Evolutionary conservation across 805 yeast genomes (phyloP).

Genomic region (Kluyveromyces siamensis): DNA sequence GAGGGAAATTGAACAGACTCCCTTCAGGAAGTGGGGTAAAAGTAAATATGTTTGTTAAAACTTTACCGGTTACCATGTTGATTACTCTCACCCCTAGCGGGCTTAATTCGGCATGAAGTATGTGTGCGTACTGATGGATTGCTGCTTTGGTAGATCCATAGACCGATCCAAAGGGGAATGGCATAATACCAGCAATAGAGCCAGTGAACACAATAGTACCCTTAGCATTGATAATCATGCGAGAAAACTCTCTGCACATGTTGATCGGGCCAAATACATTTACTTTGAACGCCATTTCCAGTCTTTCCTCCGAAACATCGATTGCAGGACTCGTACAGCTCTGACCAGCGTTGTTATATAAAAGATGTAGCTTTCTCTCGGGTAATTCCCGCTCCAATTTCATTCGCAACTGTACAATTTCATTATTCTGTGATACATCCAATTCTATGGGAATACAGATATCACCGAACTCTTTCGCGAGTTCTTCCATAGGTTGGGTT

Average conservation of each 20-base stretch:
- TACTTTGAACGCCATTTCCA: constrained; percentile 47
- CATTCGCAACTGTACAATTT: constrained; percentile 37
- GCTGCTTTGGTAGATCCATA: constrained; percentile 71
- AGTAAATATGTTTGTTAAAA: constrained; percentile 61
- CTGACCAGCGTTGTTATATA: constrained; percentile 73
- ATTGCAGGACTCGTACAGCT: constrained; percentile 63
- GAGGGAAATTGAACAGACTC: constrained; percentile 46
- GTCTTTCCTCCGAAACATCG: constrained; percentile 50
- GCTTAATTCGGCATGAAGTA: constrained; percentile 55
- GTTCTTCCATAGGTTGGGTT: constrained; percentile 44
- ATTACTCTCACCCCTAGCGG: constrained; percentile 66
- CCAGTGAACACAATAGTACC: constrained; percentile 73
- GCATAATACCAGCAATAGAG: constrained; percentile 54
- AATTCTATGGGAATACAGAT: constrained; percentile 39
- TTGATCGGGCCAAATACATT: constrained; percentile 67
- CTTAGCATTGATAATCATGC: constrained; percentile 49
- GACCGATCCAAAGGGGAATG: constrained; percentile 62
- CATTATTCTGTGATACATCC: constrained; percentile 49
- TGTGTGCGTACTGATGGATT: constrained; percentile 59
- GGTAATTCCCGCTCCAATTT: constrained; percentile 33
- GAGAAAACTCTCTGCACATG: constrained; percentile 47
- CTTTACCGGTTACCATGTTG: constrained; percentile 70
- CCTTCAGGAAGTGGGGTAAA: constrained; percentile 46
- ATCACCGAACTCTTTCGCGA: constrained; percentile 23
- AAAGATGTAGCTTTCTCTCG: constrained; percentile 44